These are phyloP conservation scores for Inonotus obliquus DNA, from an alignment of 1,284 basidiomycete species.

Conservation along the genomic window DNA sequence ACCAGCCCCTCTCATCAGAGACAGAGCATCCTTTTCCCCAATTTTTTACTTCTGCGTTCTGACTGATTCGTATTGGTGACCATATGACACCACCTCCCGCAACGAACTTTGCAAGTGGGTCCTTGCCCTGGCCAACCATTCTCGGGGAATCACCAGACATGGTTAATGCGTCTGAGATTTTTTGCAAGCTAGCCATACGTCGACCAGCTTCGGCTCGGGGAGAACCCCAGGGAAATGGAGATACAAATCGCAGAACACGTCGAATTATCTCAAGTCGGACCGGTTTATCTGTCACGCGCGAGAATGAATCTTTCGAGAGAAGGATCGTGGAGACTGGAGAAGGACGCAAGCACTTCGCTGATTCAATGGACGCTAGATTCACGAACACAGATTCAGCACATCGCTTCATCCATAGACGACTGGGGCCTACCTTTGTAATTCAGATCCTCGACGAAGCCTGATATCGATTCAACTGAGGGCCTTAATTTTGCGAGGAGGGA, in stretches of 20 bases:
- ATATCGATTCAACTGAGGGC: constrained; percentile 6
- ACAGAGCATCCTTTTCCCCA: neutral
- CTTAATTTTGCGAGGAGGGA: constrained; percentile 3
- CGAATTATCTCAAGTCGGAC: constrained; percentile 46
- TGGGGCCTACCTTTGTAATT: constrained; percentile 6
- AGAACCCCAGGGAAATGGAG: constrained; percentile 71
- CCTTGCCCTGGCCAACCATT: constrained; percentile 17
- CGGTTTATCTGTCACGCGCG: constrained; percentile 31
- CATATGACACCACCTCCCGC: constrained; percentile 61
- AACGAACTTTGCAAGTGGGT: constrained; percentile 27
- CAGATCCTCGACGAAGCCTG: neutral
- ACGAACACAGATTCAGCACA: constrained; percentile 24
- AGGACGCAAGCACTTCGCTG: constrained; percentile 32
- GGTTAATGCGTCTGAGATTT: constrained; percentile 45
- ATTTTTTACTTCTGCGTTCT: constrained; percentile 13
- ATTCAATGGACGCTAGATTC: constrained; percentile 27
- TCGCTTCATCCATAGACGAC: constrained; percentile 20
- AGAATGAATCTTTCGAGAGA: constrained; percentile 35
- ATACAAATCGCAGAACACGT: constrained; percentile 63
- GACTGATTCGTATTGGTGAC: constrained; percentile 41
- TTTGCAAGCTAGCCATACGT: constrained; percentile 37
- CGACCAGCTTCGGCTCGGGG: constrained; percentile 53
- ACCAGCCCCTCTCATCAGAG: constrained; percentile 18
- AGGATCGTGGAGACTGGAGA: constrained; percentile 50
- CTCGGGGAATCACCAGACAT: neutral